phyloP scores from a whole-genome alignment of 1,139 yeast genomes.

The Nakaseomyces nivariensis region DNA sequence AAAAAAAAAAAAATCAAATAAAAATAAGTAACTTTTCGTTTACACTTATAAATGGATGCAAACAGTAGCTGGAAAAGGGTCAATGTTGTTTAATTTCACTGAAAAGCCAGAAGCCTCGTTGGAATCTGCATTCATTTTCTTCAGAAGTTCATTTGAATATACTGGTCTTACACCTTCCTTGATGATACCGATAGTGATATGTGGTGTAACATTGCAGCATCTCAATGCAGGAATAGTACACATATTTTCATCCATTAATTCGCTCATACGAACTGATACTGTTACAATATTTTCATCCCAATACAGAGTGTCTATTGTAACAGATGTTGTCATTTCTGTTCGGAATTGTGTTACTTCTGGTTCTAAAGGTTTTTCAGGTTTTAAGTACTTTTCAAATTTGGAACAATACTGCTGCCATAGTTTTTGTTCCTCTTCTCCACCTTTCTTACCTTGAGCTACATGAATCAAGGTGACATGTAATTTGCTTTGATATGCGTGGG shows the following conservation, averaged over 20 bases:
- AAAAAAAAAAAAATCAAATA: not conserved
- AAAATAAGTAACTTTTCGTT: not conserved
- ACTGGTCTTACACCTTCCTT: constrained; percentile 40
- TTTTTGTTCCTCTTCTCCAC: constrained; percentile 22
- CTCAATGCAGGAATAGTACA: constrained; percentile 21
- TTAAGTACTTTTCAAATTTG: constrained; percentile 12
- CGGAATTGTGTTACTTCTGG: not conserved
- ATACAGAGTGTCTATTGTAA: constrained; percentile 35
- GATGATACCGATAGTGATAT: constrained; percentile 67
- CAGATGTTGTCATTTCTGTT: not conserved
- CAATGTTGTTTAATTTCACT: constrained; percentile 15
- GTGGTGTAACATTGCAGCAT: constrained; percentile 44
- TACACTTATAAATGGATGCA: constrained; percentile 13
- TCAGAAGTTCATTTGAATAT: constrained; percentile 38
- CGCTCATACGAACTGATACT: constrained; percentile 38
- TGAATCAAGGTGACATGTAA: constrained; percentile 82
- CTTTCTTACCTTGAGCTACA: constrained; percentile 27
- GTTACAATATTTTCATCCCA: constrained; percentile 50
- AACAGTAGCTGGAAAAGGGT: constrained; percentile 14
- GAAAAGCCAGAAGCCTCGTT: constrained; percentile 10
- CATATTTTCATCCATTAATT: constrained; percentile 23
- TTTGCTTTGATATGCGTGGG: constrained; percentile 39
- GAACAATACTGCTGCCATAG: constrained; percentile 27
- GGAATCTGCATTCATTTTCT: constrained; percentile 4
- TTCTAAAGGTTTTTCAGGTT: not conserved